Percentiles rank a stretch among this genome's conserved stretches.
Evolutionary conservation across 2,329 filamentous ascomycete species (phyloP).

Genomic region (Arthrobotrys entomopaga): DNA sequence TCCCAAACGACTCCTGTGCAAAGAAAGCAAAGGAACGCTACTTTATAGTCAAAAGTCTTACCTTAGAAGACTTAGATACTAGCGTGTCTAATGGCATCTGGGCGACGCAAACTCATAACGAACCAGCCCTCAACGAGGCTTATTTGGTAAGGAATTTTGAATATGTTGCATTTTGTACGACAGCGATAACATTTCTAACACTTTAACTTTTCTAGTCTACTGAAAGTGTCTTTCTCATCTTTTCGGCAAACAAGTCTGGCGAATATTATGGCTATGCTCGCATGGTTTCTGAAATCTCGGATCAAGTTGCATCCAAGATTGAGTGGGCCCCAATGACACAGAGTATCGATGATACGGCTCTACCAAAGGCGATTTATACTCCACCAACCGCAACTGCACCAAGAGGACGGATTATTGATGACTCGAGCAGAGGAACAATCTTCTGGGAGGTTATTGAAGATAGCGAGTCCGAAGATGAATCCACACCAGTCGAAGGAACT

Average conservation of each 20-base stretch:
- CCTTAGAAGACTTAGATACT: constrained; percentile 85
- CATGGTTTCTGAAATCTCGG: constrained; percentile 85
- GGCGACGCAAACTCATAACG: constrained; percentile 95
- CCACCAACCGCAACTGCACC: constrained; percentile 81
- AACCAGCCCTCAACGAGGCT: constrained; percentile 81
- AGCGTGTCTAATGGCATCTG: constrained; percentile 89
- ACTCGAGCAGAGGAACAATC: constrained; percentile 91
- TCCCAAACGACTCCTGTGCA: constrained; percentile 4
- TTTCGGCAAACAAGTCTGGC: constrained; percentile 96
- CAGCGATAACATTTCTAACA: constrained; percentile 25
- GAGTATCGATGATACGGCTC: constrained; percentile 68
- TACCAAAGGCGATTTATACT: constrained; percentile 82
- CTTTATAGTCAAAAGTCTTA: constrained; percentile 93
- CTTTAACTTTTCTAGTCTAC: constrained; percentile 68
- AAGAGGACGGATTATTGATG: constrained; percentile 87
- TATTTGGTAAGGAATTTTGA: constrained; percentile 72
- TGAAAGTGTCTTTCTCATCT: constrained; percentile 89
- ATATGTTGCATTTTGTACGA: constrained; percentile 45
- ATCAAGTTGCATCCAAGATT: constrained; percentile 76
- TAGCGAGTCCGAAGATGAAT: constrained; percentile 66
- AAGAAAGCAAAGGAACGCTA: constrained; percentile 74
- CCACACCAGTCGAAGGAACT: constrained; percentile 60
- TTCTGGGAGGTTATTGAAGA: constrained; percentile 86
- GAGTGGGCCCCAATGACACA: constrained; percentile 75
- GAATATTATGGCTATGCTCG: constrained; percentile 96